These are phyloP conservation scores for Podospora anserina DNA, from an alignment of 495 filamentous ascomycete genomes.

Conservation along the genomic window DNA sequence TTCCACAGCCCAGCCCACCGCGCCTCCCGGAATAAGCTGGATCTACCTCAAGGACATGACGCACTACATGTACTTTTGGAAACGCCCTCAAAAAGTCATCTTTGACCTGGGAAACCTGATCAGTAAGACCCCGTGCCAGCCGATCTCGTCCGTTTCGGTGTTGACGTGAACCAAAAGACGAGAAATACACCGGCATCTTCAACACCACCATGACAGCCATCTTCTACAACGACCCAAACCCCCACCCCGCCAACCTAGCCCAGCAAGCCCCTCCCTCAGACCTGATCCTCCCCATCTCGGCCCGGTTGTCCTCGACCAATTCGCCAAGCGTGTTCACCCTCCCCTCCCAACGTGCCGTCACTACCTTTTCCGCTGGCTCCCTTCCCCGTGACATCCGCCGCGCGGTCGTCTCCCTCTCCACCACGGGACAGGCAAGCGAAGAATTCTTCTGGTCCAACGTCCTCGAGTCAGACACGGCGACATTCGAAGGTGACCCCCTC, in stretches of 20 bases:
- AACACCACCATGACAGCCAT: conserved; percentile 78
- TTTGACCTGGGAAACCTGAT: conserved; percentile 82
- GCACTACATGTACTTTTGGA: conserved; percentile 65
- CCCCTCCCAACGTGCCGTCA: conserved; percentile 57
- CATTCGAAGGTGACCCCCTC: conserved; percentile 59
- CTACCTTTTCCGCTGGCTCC: conserved; percentile 47
- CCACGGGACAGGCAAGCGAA: conserved; percentile 73
- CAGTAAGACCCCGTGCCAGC: conserved; percentile 11
- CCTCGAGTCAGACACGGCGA: conserved; percentile 57
- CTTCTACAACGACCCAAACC: conserved; percentile 54
- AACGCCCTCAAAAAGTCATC: conserved; percentile 66
- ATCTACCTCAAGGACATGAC: conserved; percentile 85
- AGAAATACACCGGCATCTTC: conserved; percentile 74
- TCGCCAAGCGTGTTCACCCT: conserved; percentile 65
- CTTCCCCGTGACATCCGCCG: conserved; percentile 61
- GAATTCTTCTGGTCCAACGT: conserved; percentile 93
- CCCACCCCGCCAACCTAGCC: conserved; percentile 27
- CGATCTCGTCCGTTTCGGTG: not conserved
- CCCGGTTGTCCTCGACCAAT: conserved; percentile 49
- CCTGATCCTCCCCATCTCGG: conserved; percentile 74
- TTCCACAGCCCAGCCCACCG: conserved; percentile 79
- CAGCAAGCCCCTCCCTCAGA: conserved; percentile 54
- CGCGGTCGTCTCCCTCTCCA: conserved; percentile 72
- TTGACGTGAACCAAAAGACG: conserved; percentile 35
- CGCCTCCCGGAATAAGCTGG: conserved; percentile 62